Evolutionary conservation across 768 basidiomycete genomes (phyloP).

Genomic region (Leucocoprinus sp.): DNA sequence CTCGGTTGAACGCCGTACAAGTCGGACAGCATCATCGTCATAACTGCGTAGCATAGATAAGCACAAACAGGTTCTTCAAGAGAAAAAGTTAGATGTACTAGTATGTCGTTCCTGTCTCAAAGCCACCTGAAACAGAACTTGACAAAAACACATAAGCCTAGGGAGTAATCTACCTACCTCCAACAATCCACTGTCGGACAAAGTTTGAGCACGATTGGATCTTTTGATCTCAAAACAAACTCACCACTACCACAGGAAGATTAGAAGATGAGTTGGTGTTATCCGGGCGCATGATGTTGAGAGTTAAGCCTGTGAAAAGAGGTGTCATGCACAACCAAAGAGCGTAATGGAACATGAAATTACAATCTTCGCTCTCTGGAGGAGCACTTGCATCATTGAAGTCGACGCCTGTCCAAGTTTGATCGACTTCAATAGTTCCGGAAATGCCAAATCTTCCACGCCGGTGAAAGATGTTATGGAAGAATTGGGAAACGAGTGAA

Average conservation of each 20-base stretch:
- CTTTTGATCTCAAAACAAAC: conserved; percentile 12
- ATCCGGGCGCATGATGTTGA: conserved; percentile 39
- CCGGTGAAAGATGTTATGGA: neutral
- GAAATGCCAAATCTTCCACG: neutral
- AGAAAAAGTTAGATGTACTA: conserved; percentile 8
- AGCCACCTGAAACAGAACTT: conserved; percentile 16
- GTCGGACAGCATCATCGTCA: conserved; percentile 24
- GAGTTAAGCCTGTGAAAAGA: conserved; percentile 26
- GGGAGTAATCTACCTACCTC: conserved; percentile 20
- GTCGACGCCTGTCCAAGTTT: conserved; percentile 1
- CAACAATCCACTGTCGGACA: conserved; percentile 35
- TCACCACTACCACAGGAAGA: conserved; percentile 42
- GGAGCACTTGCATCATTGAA: conserved; percentile 9
- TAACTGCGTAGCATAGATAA: conserved; percentile 20
- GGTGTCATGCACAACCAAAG: neutral
- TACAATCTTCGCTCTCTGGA: conserved; percentile 21
- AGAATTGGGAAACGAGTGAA: neutral
- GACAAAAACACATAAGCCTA: neutral
- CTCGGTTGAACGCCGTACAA: conserved; percentile 36
- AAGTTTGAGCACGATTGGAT: neutral
- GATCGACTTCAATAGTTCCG: neutral
- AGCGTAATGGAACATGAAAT: neutral
- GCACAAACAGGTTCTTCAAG: neutral
- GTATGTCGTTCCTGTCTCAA: conserved; percentile 20
- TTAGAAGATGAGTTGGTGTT: conserved; percentile 25